Evolutionary conservation across 768 basidiomycete species (phyloP), one percentile per base, ranked within the genome.

Genomic region (Cystobasidium ongulense): DNA sequence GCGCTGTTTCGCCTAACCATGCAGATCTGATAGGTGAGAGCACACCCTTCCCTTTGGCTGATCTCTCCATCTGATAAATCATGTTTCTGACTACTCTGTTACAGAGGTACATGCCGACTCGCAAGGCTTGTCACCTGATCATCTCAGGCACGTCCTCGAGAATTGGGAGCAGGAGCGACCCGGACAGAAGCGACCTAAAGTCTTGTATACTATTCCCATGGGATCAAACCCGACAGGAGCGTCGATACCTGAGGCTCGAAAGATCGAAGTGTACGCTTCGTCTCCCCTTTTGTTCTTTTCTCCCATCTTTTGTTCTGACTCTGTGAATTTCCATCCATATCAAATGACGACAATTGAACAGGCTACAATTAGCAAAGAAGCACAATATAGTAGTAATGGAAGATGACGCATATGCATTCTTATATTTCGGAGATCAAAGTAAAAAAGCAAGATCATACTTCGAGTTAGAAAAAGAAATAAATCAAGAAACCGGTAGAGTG

Each of bases 201-300:
- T 88, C 0, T 82, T 95, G 46, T 95, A 94, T 81, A 92, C 88
- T 3, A 88, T 92, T 33, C 83, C 83, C 0, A 80, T 88, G 77
- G 92, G 92, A 38, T 89, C 88, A 76, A 94, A 94, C 80, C 92
- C 91, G 1, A 90, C 88, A 8, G 92, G 92, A 0, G 86, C 86
- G 80, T 92, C 91, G 1, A 86, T 89, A 4, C 84, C 89, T 1
- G 81, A 86, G 46, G 86, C 87, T 70, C 85, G 92, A 83, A 86
- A 80, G 87, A 88, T 80, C 13, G 81, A 78, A 46, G 63, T 80
- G 61, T 59, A 17, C 39, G 73, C 38, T 4, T 2, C 21, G 21
- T 11, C 31, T 10, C 7, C 17, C 8, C 17, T 39, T 39, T 39
- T 17, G 8, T 39, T 23, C 41, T 63, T 4, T 3, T 15, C 54